phyloP scores from a whole-genome alignment of 176 grass and related monocot genomes.

The Saccharum spontaneum region DNA sequence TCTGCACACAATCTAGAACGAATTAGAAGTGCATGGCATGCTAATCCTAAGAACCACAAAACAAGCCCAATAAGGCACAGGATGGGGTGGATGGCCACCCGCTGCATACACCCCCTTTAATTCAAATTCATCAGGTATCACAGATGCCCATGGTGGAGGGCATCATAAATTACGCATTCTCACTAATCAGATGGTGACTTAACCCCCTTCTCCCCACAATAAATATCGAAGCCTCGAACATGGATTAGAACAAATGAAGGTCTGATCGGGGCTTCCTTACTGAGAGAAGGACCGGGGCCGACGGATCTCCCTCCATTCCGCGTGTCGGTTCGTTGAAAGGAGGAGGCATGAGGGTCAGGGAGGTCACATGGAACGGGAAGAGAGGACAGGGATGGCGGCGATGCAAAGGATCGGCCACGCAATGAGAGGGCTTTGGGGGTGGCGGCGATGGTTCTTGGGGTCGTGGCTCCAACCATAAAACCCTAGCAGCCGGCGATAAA shows the following conservation, averaged over 20 bases:
- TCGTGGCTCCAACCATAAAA: neutral
- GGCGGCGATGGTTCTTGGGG: neutral
- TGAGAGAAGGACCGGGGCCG: neutral
- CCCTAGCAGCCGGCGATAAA: constrained; percentile 13
- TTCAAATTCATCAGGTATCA: neutral
- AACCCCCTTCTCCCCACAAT: neutral
- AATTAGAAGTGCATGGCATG: neutral
- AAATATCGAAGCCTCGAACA: neutral
- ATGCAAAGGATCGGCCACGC: neutral
- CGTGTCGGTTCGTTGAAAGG: neutral
- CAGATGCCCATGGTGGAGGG: neutral
- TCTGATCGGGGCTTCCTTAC: neutral
- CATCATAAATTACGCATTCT: no score
- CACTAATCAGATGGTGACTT: neutral
- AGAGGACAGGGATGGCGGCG: neutral
- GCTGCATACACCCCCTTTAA: neutral
- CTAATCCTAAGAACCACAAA: neutral
- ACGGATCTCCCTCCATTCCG: neutral
- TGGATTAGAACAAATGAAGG: neutral
- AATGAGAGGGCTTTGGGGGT: neutral
- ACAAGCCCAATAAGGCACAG: neutral
- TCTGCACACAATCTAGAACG: neutral
- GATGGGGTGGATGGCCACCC: neutral
- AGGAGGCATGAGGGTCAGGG: neutral
- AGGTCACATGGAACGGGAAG: neutral